A percentile compares a stretch with the other conserved stretches of the same genome.
Evolutionary conservation across 2,329 filamentous ascomycete species (phyloP).

Genomic region (Paraphaeosphaeria sporulosa): DNA sequence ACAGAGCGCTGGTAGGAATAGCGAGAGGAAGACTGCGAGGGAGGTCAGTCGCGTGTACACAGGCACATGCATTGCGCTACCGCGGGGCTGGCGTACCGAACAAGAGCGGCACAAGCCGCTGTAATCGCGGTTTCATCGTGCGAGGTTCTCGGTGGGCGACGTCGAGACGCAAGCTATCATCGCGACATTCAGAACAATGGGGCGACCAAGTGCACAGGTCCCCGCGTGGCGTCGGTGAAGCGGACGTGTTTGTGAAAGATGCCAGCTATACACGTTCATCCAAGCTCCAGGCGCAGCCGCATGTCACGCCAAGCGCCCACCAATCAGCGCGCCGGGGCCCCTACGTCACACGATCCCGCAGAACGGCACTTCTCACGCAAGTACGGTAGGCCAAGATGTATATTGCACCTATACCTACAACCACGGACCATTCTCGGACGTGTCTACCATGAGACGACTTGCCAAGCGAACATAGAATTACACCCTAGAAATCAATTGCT

Average conservation of each 20-base stretch:
- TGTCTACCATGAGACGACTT: background rate
- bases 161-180: slow-evolving; percentile 35
- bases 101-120: slow-evolving; percentile 47
- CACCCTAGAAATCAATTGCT: too few relatives aligned
- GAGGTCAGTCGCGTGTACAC: slow-evolving; percentile 27
- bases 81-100: slow-evolving; percentile 34
- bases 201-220: slow-evolving; percentile 24
- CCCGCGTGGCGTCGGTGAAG: slow-evolving; percentile 21
- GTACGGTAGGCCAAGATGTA: background rate
- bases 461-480: background rate
- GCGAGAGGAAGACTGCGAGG: slow-evolving; percentile 39
- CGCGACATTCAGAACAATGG: slow-evolving; percentile 34
- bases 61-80: background rate
- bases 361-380: slow-evolving; percentile 1
- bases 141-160: slow-evolving; percentile 21
- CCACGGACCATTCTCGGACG: background rate
- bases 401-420: background rate
- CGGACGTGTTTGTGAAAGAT: slow-evolving; percentile 37
- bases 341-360: slow-evolving; percentile 8
- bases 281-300: slow-evolving; percentile 24
- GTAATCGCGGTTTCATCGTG: slow-evolving; percentile 45
- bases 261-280: slow-evolving; percentile 43
- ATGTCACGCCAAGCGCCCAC: slow-evolving; percentile 29
- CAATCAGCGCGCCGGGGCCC: slow-evolving; percentile 34
- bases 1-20: slow-evolving; percentile 36